These are phyloP conservation scores for Ascobolus immersus DNA, from an alignment of 495 filamentous ascomycete species.

Conservation along the genomic window DNA sequence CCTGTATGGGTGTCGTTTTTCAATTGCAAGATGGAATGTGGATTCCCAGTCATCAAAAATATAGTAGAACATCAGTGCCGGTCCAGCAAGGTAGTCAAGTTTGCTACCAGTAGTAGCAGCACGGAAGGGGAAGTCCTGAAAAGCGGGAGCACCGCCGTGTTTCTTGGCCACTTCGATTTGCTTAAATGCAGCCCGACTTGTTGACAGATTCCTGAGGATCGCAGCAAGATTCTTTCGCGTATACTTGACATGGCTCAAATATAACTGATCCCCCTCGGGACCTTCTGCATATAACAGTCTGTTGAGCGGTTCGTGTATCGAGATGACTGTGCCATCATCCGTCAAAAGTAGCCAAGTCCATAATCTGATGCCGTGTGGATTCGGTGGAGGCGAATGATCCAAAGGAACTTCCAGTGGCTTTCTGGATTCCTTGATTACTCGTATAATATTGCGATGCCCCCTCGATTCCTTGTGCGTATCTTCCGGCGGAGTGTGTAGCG, in stretches of 20 bases:
- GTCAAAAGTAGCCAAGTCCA: constrained; percentile 74
- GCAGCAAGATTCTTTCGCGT: constrained; percentile 43
- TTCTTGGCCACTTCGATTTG: constrained; percentile 3
- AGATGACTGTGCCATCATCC: constrained; percentile 55
- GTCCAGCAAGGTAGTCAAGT: too few species aligned
- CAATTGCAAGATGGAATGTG: constrained; percentile 36
- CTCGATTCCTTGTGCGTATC: constrained; percentile 10
- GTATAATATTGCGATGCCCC: constrained; percentile 10
- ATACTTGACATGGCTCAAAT: constrained; percentile 21
- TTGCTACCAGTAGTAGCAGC: constrained; percentile 12
- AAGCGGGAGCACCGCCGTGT: constrained; percentile 3
- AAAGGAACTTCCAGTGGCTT: constrained; percentile 5
- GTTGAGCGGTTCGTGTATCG: constrained; percentile 49
- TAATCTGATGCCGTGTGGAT: constrained; percentile 32
- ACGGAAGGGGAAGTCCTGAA: constrained; percentile 18
- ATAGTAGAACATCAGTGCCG: constrained; percentile 62
- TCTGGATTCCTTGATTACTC: neutral
- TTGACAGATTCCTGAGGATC: constrained; percentile 48
- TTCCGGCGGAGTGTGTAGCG: constrained; percentile 33
- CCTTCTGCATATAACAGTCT: constrained; percentile 15
- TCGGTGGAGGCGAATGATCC: constrained; percentile 7
- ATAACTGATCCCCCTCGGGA: too few species aligned
- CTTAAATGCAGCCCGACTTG: constrained; percentile 4
- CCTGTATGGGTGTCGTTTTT: constrained; percentile 35
- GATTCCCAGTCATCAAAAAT: constrained; percentile 70